Evolutionary conservation across 345 rosid species (phyloP).

Genomic region (Angophora floribunda): DNA sequence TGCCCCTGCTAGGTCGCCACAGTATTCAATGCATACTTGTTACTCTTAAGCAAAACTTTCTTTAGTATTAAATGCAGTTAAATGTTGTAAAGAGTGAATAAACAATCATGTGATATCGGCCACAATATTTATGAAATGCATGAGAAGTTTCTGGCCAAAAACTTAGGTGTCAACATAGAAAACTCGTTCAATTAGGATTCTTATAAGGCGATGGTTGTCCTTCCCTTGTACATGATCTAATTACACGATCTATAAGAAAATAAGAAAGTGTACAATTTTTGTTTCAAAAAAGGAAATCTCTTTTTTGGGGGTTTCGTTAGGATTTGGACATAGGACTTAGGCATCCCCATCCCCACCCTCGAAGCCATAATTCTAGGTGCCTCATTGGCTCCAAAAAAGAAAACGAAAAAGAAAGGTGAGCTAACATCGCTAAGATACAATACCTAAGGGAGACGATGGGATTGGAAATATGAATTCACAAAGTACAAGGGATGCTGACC

Average conservation of each 20-base stretch:
- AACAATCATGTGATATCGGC: neutral
- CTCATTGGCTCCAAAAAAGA: no score
- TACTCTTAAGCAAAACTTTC: neutral
- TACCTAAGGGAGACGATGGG: no score
- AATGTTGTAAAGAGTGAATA: neutral
- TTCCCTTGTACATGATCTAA: neutral
- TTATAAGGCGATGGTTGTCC: neutral
- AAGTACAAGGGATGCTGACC: no score
- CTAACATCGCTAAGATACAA: no score
- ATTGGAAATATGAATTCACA: no score
- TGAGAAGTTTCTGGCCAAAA: neutral
- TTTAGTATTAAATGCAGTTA: neutral
- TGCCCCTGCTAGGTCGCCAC: neutral
- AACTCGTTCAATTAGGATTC: no score
- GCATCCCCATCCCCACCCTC: no score
- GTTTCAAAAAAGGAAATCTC: no score
- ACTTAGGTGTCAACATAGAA: neutral
- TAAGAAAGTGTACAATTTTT: neutral
- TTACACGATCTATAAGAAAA: neutral
- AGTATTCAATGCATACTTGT: neutral
- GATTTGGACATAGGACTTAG: no score
- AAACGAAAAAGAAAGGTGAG: no score
- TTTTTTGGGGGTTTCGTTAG: no score
- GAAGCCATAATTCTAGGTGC: no score
- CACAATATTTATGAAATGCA: neutral